Evolutionary conservation across 768 basidiomycete species (phyloP).

Genomic region (Leccinum subgranulosum): DNA sequence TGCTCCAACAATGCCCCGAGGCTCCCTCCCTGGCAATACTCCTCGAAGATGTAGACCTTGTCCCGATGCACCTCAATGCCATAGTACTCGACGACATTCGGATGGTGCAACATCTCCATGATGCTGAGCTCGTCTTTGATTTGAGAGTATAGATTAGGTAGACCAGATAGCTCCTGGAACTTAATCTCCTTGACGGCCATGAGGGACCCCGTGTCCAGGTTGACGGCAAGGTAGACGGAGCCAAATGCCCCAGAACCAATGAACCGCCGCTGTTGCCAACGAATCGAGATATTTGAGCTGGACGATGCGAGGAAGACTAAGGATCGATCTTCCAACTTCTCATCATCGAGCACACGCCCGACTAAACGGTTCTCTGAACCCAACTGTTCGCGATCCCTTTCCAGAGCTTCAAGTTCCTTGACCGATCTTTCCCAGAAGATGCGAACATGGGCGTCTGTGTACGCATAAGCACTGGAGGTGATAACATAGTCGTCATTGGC

Average conservation of each 20-base stretch:
- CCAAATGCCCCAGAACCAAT: conserved; percentile 99
- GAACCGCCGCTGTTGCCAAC: conserved; percentile 98
- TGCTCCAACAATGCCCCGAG: conserved; percentile 85
- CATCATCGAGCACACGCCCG: conserved; percentile 92
- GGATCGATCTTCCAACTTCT: conserved; percentile 90
- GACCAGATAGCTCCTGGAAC: conserved; percentile 87
- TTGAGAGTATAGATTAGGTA: conserved; percentile 85
- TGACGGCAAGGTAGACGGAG: conserved; percentile 98
- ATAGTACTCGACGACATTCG: conserved; percentile 97
- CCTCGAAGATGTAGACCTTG: conserved; percentile 98
- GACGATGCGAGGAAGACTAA: conserved; percentile 93
- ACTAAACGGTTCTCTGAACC: conserved; percentile 71
- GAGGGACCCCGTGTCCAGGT: conserved; percentile 89
- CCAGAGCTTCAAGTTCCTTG: conserved; percentile 59
- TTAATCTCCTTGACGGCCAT: conserved; percentile 99
- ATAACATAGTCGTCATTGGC: conserved; percentile 35
- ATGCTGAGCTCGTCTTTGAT: conserved; percentile 95
- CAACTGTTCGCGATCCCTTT: conserved; percentile 56
- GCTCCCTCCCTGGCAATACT: conserved; percentile 96
- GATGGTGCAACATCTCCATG: conserved; percentile 97
- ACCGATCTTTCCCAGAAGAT: conserved; percentile 73
- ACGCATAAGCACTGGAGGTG: conserved; percentile 35
- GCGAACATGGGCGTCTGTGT: conserved; percentile 62
- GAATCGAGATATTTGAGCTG: conserved; percentile 91
- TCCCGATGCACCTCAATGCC: conserved; percentile 99